A percentile compares a stretch with the other conserved stretches of the same genome.
phyloP scores from a whole-genome alignment of 257 asterid genomes.

The Eucommia ulmoides region DNA sequence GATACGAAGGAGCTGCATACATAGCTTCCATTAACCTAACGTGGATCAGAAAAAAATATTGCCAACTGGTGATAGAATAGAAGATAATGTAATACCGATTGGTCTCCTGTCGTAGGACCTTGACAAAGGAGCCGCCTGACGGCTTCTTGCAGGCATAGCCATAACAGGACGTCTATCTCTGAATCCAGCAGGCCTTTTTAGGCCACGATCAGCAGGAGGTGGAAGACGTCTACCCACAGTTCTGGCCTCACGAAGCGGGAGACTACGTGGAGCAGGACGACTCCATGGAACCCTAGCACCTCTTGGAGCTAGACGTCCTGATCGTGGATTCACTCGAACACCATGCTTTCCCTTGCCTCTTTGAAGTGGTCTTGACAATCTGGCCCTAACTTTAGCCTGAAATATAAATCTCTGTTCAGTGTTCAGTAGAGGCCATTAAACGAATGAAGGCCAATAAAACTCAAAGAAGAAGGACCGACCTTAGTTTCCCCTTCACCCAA shows the following conservation, averaged over 20 bases:
- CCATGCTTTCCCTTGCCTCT: conserved; percentile 85
- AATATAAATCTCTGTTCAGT: background rate
- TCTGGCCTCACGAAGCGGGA: conserved; percentile 51
- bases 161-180: conserved; percentile 70
- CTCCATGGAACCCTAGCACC: conserved; percentile 63
- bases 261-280: conserved; percentile 43
- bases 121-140: conserved; percentile 50
- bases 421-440: background rate
- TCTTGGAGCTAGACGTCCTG: conserved; percentile 44
- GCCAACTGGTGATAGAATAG: background rate
- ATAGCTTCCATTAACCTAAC: background rate
- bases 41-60: background rate
- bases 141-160: conserved; percentile 57
- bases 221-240: conserved; percentile 46
- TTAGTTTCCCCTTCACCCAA: conserved; percentile 59
- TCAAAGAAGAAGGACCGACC: conserved; percentile 29
- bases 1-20: conserved; percentile 53
- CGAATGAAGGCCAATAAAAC: background rate
- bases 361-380: conserved; percentile 95
- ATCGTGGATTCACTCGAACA: conserved; percentile 52
- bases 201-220: conserved; percentile 47
- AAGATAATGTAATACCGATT: conserved; percentile 44
- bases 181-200: conserved; percentile 43
- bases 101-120: conserved; percentile 92
- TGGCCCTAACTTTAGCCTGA: conserved; percentile 95